These are phyloP conservation scores for Ascochyta koolunga DNA, from an alignment of 2,329 filamentous ascomycete genomes.

Conservation along the genomic window DNA sequence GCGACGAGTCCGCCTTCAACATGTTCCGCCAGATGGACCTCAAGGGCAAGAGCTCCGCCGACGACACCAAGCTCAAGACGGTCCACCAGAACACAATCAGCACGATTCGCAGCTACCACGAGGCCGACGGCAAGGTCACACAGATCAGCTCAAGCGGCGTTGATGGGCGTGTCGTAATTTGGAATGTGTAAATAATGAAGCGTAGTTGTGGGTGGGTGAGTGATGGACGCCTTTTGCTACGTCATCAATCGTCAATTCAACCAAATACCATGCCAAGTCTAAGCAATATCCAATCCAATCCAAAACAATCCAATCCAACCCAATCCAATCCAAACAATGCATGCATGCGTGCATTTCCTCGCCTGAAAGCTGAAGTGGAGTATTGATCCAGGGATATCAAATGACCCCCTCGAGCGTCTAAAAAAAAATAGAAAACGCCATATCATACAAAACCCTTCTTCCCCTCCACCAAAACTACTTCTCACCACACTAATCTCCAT, in stretches of 20 bases:
- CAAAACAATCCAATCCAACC: background rate
- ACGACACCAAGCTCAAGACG: slow-evolving; percentile 93
- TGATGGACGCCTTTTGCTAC: background rate
- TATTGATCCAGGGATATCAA: background rate
- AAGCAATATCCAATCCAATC: too few relatives aligned
- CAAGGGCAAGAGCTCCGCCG: slow-evolving; percentile 81
- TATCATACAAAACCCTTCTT: background rate
- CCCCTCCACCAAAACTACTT: too few relatives aligned
- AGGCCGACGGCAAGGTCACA: slow-evolving; percentile 66
- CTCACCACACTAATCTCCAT: too few relatives aligned
- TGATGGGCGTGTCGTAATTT: slow-evolving; percentile 56
- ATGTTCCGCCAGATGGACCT: slow-evolving; percentile 99
- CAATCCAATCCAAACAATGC: background rate
- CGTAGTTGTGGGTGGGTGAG: too few relatives aligned
- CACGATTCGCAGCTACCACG: slow-evolving; percentile 78
- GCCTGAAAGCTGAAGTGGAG: slow-evolving; percentile 5
- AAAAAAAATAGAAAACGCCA: background rate
- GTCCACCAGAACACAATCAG: slow-evolving; percentile 96
- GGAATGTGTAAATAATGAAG: slow-evolving; percentile 48
- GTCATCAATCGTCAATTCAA: background rate
- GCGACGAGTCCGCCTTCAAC: slow-evolving; percentile 92
- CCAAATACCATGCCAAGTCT: too few relatives aligned
- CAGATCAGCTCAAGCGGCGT: slow-evolving; percentile 76
- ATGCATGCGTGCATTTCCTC: background rate
- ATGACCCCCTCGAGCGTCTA: too few relatives aligned